Conservation (phyloP, 305 asterid genomes). For the Ruellia speciosa region DNA sequence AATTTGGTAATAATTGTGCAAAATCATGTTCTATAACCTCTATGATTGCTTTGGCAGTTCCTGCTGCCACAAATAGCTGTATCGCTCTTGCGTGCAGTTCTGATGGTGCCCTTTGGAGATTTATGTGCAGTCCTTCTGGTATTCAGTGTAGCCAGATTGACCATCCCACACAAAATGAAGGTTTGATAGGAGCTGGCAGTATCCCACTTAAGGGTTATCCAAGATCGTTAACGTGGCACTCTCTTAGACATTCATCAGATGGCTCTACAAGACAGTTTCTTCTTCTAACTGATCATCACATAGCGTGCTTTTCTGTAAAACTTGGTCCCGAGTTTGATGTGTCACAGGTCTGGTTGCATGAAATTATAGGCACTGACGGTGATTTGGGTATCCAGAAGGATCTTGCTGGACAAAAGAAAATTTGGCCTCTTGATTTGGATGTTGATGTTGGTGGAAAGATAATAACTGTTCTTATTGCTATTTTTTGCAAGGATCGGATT, state of each 20-base stretch:
- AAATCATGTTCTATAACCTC: constrained; percentile 46
- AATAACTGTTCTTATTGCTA: constrained; percentile 78
- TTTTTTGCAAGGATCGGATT: constrained; percentile 75
- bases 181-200: constrained; percentile 37
- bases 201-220: constrained; percentile 61
- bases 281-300: constrained; percentile 64
- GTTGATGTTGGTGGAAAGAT: constrained; percentile 68
- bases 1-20: constrained; percentile 30
- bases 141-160: constrained; percentile 41
- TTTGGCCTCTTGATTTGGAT: constrained; percentile 87
- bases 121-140: constrained; percentile 50
- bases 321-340: constrained; percentile 40
- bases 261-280: constrained; percentile 57
- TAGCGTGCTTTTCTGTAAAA: constrained; percentile 52
- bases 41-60: constrained; percentile 64
- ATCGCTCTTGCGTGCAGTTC: constrained; percentile 75
- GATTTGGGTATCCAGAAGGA: constrained; percentile 85
- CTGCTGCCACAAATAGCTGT: constrained; percentile 38
- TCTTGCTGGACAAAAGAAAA: constrained; percentile 83
- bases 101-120: constrained; percentile 64
- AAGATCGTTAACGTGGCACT: constrained; percentile 78
- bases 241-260: constrained; percentile 35
- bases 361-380: constrained; percentile 67
- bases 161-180: constrained; percentile 11
- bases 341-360: constrained; percentile 75